These are phyloP conservation scores for Arachnomyces sp. DNA, from an alignment of 2,329 filamentous ascomycete species.

Conservation along the genomic window DNA sequence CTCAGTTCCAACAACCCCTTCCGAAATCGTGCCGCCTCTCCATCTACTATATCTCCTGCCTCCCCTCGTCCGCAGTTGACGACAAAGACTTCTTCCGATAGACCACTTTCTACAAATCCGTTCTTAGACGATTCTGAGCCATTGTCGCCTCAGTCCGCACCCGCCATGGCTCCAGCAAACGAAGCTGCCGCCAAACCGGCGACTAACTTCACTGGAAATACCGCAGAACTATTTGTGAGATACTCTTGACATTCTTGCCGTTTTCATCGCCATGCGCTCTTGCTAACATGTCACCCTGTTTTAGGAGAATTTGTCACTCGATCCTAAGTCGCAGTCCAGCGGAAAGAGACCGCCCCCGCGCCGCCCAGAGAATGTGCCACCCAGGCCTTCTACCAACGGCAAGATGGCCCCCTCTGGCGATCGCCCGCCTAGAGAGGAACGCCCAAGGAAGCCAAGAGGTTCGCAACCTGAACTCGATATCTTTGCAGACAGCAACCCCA, in stretches of 20 bases:
- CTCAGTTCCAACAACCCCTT: constrained; percentile 44
- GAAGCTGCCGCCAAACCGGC: constrained; percentile 24
- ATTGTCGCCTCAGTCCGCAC: constrained; percentile 28
- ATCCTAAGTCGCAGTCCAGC: constrained; percentile 25
- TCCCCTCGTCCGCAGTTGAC: constrained; percentile 12
- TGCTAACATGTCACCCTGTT: constrained; percentile 15
- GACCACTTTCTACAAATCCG: constrained; percentile 52
- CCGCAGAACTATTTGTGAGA: constrained; percentile 54
- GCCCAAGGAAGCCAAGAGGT: constrained; percentile 28
- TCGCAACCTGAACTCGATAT: constrained; percentile 32
- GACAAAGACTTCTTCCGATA: constrained; percentile 25
- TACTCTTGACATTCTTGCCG: constrained; percentile 15
- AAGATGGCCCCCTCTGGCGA: constrained; percentile 13
- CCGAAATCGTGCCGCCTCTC: constrained; percentile 38
- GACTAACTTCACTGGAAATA: constrained; percentile 33
- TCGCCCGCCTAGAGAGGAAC: constrained; percentile 12
- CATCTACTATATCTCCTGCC: constrained; percentile 23
- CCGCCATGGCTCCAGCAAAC: constrained; percentile 23
- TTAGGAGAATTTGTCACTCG: constrained; percentile 33
- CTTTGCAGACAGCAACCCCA: constrained; percentile 37
- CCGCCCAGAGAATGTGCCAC: constrained; percentile 27
- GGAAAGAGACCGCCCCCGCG: constrained; percentile 28
- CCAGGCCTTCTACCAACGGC: constrained; percentile 10
- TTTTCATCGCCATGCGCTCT: background rate
- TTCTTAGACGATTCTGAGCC: constrained; percentile 47